Conservation (phyloP, 2,329 filamentous ascomycete species). For the Pyricularia sp. region DNA sequence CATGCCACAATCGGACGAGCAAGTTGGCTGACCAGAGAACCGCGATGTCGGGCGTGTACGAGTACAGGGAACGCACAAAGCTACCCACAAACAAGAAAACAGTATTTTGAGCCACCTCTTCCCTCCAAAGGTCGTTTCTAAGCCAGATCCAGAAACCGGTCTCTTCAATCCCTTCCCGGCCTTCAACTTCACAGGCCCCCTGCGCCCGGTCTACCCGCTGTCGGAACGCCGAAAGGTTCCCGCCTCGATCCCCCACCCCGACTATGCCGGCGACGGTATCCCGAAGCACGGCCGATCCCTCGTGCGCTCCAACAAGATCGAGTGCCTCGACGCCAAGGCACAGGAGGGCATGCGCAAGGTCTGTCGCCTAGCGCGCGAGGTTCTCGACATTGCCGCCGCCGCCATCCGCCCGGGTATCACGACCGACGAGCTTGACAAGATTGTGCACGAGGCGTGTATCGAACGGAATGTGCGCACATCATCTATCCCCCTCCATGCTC, state of each 20-base stretch:
- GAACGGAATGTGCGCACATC: constrained; percentile 64
- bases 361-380: constrained; percentile 75
- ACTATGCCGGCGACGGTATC: constrained; percentile 79
- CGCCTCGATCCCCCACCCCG: constrained; percentile 67
- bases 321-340: constrained; percentile 64
- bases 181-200: constrained; percentile 65
- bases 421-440: constrained; percentile 86
- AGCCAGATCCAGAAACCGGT: constrained; percentile 82
- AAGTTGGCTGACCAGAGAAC: not conserved
- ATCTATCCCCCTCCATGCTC: not conserved
- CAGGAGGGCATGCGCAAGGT: constrained; percentile 89
- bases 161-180: constrained; percentile 85
- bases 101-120: constrained; percentile 62
- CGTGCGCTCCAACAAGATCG: constrained; percentile 65
- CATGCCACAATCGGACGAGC: not conserved
- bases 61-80: constrained; percentile 65
- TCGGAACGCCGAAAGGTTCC: constrained; percentile 62
- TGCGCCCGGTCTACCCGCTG: constrained; percentile 80
- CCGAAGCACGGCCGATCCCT: constrained; percentile 47
- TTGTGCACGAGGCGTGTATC: constrained; percentile 89
- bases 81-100: constrained; percentile 67
- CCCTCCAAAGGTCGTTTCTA: constrained; percentile 72
- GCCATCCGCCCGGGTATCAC: constrained; percentile 83
- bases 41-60: not conserved
- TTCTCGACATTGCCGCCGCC: constrained; percentile 79